phyloP scores from a whole-genome alignment of 2,329 filamentous ascomycete genomes.

The Aspergillus floridensis region DNA sequence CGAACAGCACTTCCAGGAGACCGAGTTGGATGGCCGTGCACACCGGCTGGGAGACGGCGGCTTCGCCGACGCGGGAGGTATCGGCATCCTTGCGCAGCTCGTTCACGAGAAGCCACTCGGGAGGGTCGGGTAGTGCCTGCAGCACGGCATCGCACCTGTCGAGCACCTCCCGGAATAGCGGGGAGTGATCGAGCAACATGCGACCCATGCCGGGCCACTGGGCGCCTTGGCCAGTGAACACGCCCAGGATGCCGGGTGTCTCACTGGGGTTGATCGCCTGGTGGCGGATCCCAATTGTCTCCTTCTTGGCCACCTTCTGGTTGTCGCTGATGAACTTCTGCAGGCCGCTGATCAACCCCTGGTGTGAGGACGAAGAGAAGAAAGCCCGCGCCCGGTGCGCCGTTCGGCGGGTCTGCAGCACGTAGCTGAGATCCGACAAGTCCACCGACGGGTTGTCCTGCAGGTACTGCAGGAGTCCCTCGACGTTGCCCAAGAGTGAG shows the following conservation, averaged over 20 bases:
- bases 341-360: neutral
- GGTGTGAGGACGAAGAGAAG: neutral
- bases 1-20: slow-evolving; percentile 1
- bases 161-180: neutral
- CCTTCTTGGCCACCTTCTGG: neutral
- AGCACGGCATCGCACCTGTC: slow-evolving; percentile 4
- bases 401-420: neutral
- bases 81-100: slow-evolving; percentile 4
- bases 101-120: slow-evolving; percentile 3
- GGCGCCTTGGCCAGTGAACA: slow-evolving; percentile 21
- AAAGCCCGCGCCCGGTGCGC: too few relatives aligned
- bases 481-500: slow-evolving; percentile 9
- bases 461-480: slow-evolving; percentile 7
- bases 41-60: neutral
- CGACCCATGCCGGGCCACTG: slow-evolving; percentile 25
- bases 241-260: slow-evolving; percentile 17
- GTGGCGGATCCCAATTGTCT: neutral
- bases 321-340: neutral
- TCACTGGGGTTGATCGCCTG: neutral
- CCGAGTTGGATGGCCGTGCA: slow-evolving; percentile 6
- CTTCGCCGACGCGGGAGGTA: slow-evolving; percentile 3
- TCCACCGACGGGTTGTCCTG: neutral
- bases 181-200: neutral
- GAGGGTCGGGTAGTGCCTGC: slow-evolving; percentile 1
- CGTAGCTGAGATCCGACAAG: neutral